These are phyloP conservation scores for Rhizophagus prolifer DNA, from an alignment of 192 early-diverging fungal species.

Conservation along the genomic window DNA sequence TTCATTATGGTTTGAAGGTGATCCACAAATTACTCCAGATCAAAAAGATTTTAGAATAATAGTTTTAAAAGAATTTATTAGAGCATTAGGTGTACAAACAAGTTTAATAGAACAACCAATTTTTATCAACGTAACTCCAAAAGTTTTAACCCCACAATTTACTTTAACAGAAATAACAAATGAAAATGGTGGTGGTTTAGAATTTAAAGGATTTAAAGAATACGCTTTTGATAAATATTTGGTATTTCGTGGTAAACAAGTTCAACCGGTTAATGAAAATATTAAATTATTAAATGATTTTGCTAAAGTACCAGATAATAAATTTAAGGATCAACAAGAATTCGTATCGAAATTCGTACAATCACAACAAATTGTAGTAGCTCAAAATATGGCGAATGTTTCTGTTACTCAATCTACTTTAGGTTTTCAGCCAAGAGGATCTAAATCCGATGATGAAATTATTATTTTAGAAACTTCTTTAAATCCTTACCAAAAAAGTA, in stretches of 20 bases:
- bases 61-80: not conserved
- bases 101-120: not conserved
- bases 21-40: not conserved
- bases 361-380: constrained; percentile 6
- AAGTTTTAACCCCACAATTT: not conserved
- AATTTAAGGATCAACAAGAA: not conserved
- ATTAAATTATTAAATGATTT: not conserved
- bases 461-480: constrained; percentile 38
- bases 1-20: not conserved
- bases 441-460: not conserved
- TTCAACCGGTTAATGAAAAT: not conserved
- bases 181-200: not conserved
- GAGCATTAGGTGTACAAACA: not conserved
- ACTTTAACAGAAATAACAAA: not conserved
- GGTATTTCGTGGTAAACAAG: constrained; percentile 10
- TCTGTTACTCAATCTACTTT: not conserved
- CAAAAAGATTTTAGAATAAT: not conserved
- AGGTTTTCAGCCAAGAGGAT: constrained; percentile 17
- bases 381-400: not conserved
- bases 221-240: constrained; percentile 34
- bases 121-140: not conserved
- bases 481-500: constrained; percentile 34
- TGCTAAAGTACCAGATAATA: not conserved
- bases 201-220: constrained; percentile 27
- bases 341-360: not conserved